phyloP scores from a whole-genome alignment of 129 eudicot species.

The Lactuca sativa region DNA sequence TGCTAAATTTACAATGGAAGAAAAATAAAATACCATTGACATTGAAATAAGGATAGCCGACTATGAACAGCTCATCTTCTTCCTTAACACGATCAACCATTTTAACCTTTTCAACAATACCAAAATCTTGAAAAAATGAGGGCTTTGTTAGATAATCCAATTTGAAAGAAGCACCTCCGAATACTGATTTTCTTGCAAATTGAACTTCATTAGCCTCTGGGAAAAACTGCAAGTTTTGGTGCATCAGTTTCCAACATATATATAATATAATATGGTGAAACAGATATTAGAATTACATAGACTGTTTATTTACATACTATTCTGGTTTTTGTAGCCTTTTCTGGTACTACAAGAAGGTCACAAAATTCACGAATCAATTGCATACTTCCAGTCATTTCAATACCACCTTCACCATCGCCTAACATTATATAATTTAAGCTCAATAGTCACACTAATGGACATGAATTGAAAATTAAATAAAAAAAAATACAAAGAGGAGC shows the following conservation, averaged over 20 bases:
- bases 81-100: constrained; percentile 91
- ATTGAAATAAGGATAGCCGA: constrained; percentile 88
- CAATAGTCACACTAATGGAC: not conserved
- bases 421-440: constrained; percentile 1
- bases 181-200: constrained; percentile 71
- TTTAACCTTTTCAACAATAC: constrained; percentile 67
- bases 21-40: constrained; percentile 66
- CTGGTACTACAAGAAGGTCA: constrained; percentile 69
- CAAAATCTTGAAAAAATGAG: constrained; percentile 93
- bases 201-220: constrained; percentile 96
- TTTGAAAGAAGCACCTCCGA: constrained; percentile 84
- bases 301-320: constrained; percentile 49
- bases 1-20: not conserved
- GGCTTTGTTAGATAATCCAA: constrained; percentile 95
- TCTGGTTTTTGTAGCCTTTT: constrained; percentile 73
- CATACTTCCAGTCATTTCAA: constrained; percentile 97
- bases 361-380: constrained; percentile 94
- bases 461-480: not conserved
- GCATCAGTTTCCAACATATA: constrained; percentile 15
- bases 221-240: constrained; percentile 65
- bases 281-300: not conserved
- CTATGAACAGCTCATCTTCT: constrained; percentile 86
- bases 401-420: constrained; percentile 99
- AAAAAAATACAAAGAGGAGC: not conserved
- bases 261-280: not conserved